Base-by-base conservation (phyloP, 441 rosid species). In the Rhodomyrtus psidioides region DNA sequence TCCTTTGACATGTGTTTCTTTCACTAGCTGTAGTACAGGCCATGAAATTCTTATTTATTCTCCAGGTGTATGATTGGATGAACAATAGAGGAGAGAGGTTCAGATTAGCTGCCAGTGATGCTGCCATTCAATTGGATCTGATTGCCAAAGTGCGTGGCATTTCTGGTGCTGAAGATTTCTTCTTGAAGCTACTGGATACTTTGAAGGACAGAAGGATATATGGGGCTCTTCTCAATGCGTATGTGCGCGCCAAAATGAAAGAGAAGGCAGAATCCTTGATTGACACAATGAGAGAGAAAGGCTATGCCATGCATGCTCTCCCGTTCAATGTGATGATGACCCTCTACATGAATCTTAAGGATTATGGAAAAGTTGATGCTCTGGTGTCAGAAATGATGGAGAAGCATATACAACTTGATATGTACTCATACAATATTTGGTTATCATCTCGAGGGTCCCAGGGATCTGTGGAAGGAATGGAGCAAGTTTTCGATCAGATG, bases 251-350 rank as follows among this genome's bases (percentile, higher is more conserved):
- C 84, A 93, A 75, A 88, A 89, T 92, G 91, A 91, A 89, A 90
- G 94, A 94, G 49, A 91, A 93, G 89, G 98, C 98, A 4, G 98
- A 96, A 89, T 56, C 93, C 24, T 86, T 95, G 88, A 83, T 97
- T 81, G 91, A 90, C 24, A 56, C 55, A 27, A 97, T 97, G 96
- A 91, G 96, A 92, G 90, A 89, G 74, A 94, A 94, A 90, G 94
- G 94, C 75, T 94, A 91, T 87, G 90, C 92, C 84, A 83, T 83
- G 27, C 93, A 94, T 86, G 86, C 98, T 19, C 99, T 97, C 90
- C 94, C 99, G 42, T 95, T 89, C 92, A 97, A 97, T 92, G 98
- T 95, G 86, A 97, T 96, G 95, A 97, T 96, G 99, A 96, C 98
- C 85, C 93, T 97, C 65, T 95, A 95, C 91, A 97, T 95, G 98